Evolutionary conservation across 139 green algal genomes (phyloP).

Genomic region (Micractinium conductrix): DNA sequence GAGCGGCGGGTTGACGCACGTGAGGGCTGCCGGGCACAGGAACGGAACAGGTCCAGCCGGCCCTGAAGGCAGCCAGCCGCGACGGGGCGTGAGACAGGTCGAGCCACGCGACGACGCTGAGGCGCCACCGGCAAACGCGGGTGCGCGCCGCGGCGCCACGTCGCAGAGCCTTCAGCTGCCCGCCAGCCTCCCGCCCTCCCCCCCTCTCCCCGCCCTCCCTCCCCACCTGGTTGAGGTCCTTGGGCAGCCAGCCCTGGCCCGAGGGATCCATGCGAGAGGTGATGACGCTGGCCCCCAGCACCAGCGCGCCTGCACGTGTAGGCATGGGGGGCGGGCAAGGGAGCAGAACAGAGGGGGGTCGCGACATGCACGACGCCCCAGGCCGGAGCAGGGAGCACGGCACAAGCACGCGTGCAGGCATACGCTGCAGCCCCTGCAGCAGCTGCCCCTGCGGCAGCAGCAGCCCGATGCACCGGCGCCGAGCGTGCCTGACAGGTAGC

Average conservation of each 20-base stretch:
- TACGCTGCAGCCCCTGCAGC: too few species aligned
- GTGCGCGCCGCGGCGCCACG: background rate
- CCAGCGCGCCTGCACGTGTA: background rate
- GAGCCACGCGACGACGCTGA: too few species aligned
- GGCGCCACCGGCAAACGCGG: too few species aligned
- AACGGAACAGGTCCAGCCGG: conserved; percentile 83
- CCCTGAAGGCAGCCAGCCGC: conserved; percentile 50
- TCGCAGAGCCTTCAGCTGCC: background rate
- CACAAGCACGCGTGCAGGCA: too few species aligned
- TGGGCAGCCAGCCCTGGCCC: conserved; percentile 58
- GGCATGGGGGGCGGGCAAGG: background rate
- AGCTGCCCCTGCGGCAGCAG: background rate
- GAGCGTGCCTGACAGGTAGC: background rate
- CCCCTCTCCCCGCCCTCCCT: too few species aligned
- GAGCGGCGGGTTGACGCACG: background rate
- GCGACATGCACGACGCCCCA: too few species aligned
- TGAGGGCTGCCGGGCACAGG: conserved; percentile 27
- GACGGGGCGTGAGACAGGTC: too few species aligned
- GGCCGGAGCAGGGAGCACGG: too few species aligned
- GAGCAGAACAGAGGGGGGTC: too few species aligned
- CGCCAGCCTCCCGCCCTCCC: background rate
- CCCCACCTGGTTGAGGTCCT: conserved; percentile 57
- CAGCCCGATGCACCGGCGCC: too few species aligned
- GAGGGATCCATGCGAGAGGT: background rate
- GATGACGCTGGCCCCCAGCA: background rate